Evolutionary conservation across 2,329 filamentous ascomycete genomes (phyloP).

Genomic region (Penicillium sp.): DNA sequence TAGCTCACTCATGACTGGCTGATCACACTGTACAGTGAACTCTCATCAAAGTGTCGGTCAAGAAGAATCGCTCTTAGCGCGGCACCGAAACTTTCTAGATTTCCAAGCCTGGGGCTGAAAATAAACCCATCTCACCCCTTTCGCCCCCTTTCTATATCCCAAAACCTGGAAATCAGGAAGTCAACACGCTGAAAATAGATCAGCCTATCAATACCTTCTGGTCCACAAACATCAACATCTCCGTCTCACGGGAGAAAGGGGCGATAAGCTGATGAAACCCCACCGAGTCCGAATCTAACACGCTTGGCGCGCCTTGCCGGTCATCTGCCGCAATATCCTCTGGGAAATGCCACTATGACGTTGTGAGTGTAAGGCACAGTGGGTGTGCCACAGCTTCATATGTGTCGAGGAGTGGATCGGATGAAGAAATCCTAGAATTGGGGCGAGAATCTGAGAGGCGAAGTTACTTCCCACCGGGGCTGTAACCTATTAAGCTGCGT

Average conservation of each 20-base stretch:
- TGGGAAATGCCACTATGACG: not conserved
- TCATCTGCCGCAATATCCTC: slow-evolving; percentile 9
- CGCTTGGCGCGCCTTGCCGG: not conserved
- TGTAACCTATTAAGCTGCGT: not conserved
- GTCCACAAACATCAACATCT: slow-evolving; percentile 7
- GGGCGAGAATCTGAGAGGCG: not conserved
- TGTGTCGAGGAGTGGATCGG: slow-evolving; percentile 1
- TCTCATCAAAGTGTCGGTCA: slow-evolving; percentile 18
- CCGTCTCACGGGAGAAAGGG: slow-evolving; percentile 1
- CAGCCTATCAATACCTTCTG: not conserved
- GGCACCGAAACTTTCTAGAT: slow-evolving; percentile 5
- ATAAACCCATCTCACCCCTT: not conserved
- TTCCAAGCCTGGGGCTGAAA: slow-evolving; percentile 9
- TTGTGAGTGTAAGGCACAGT: too few species aligned
- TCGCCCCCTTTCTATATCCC: not conserved
- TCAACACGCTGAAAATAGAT: not conserved
- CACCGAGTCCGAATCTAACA: not conserved
- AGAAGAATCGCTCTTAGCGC: slow-evolving; percentile 8
- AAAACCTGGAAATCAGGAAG: not conserved
- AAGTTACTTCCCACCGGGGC: not conserved
- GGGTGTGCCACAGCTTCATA: too few species aligned
- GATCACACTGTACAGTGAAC: slow-evolving; percentile 7
- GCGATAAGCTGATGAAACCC: not conserved
- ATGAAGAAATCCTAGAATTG: too few species aligned
- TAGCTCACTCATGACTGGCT: slow-evolving; percentile 5